phyloP scores from a whole-genome alignment of 2,329 filamentous ascomycete species.

The Penicillium nordicum region DNA sequence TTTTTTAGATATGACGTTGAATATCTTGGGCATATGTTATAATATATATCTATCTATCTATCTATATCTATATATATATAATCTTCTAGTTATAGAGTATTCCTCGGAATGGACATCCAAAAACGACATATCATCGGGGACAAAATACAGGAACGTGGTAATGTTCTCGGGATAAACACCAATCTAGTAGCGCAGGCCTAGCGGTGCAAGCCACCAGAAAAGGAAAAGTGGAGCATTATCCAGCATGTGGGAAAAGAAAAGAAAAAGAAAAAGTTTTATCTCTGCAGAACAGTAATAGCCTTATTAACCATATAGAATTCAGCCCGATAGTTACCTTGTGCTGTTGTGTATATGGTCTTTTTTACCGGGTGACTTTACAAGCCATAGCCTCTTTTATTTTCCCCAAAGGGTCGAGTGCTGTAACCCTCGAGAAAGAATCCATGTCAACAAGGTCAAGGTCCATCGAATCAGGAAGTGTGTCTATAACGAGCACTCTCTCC shows the following conservation, averaged over 20 bases:
- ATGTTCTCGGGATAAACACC: slow-evolving; percentile 14
- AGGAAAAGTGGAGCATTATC: slow-evolving; percentile 8
- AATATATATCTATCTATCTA: no score
- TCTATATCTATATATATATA: background rate
- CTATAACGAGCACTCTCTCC: slow-evolving; percentile 6
- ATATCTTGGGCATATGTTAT: no score
- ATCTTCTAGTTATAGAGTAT: background rate
- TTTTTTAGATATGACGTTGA: background rate
- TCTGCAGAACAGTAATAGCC: background rate
- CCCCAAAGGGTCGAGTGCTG: background rate
- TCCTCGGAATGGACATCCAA: background rate
- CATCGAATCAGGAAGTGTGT: background rate
- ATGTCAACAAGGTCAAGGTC: background rate
- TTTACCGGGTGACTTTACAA: background rate
- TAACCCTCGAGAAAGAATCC: background rate
- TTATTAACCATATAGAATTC: background rate
- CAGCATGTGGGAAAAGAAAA: background rate
- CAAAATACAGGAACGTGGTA: slow-evolving; percentile 1
- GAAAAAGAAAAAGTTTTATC: background rate
- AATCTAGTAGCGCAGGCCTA: slow-evolving; percentile 14
- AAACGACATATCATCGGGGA: background rate
- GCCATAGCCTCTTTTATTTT: background rate
- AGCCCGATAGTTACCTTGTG: background rate
- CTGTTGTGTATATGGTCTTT: background rate
- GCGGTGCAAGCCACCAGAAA: slow-evolving; percentile 9